A percentile compares a stretch with the other conserved stretches of the same genome.
Conservation (phyloP, 805 yeast species). For the Yarrowia alimentaria region DNA sequence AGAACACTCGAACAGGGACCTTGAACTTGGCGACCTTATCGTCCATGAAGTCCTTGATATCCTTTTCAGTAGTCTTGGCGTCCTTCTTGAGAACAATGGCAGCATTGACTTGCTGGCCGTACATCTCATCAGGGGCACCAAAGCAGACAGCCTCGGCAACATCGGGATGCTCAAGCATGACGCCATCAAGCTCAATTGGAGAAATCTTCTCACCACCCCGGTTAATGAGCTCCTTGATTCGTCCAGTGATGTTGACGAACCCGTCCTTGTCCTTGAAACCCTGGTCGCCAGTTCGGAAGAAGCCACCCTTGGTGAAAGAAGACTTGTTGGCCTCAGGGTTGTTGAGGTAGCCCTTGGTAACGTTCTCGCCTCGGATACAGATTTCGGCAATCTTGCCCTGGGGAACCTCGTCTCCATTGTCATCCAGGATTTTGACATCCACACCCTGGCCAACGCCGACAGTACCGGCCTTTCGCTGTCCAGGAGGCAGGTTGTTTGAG, state of each 20-base stretch:
- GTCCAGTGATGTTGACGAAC: slow-evolving; percentile 60
- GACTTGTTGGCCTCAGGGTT: slow-evolving; percentile 69
- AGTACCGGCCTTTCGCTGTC: slow-evolving; percentile 64
- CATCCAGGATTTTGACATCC: slow-evolving; percentile 56
- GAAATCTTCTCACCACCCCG: slow-evolving; percentile 78
- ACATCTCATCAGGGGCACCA: slow-evolving; percentile 64
- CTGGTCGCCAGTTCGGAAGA: slow-evolving; percentile 78
- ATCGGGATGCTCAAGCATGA: slow-evolving; percentile 58
- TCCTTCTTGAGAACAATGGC: slow-evolving; percentile 58
- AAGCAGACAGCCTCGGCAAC: slow-evolving; percentile 69
- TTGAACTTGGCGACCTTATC: slow-evolving; percentile 55
- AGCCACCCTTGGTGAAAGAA: slow-evolving; percentile 58
- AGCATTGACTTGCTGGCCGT: slow-evolving; percentile 71
- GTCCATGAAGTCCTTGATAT: slow-evolving; percentile 48
- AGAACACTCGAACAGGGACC: slow-evolving; percentile 56
- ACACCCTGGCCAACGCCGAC: slow-evolving; percentile 75
- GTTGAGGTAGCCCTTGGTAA: slow-evolving; percentile 69
- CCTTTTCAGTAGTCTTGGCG: slow-evolving; percentile 42
- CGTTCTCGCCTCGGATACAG: slow-evolving; percentile 63
- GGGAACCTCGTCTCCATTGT: slow-evolving; percentile 47
- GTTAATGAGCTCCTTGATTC: slow-evolving; percentile 71
- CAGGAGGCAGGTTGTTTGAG: slow-evolving; percentile 66
- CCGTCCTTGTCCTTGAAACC: slow-evolving; percentile 62
- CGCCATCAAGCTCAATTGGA: slow-evolving; percentile 67
- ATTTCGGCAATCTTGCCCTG: slow-evolving; percentile 67